Evolutionary conservation across 2,329 filamentous ascomycete genomes (phyloP), one percentile per base, ranked within the genome.

Genomic region (Westerdykella sp.): DNA sequence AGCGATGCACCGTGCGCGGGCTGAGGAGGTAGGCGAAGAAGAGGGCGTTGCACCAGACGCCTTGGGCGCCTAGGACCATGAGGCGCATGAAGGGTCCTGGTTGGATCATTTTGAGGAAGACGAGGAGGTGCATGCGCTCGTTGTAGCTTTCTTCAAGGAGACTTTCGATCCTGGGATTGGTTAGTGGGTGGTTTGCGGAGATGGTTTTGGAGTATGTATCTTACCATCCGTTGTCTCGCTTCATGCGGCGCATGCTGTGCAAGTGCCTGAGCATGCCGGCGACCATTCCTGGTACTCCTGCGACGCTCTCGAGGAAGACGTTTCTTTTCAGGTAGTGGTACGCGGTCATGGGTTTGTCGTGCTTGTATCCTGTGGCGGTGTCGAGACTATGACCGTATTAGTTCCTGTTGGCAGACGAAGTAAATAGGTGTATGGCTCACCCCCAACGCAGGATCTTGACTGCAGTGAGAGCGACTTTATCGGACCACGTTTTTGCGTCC

Each of bases 211-310:
- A 28, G 14, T 25, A 14, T 16, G 14, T 25, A 14, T 16, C 34
- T 37, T 12, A 78, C 81, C 83, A 97, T 60, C 93, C 93, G 56
- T 97, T 95, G 65, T 97, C 91, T 43, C 91, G 76, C 74, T 88
- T 89, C 76, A 97, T 84, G 22, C 84, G 78, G 36, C 91, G 77
- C 59, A 97, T 77, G 52, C 84, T 90, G 62, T 85, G 81, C 31
- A 97, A 75, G 69, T 98, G 93, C 28, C 93, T 77, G 13, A 97
- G 74, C 86, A 95, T 96, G 16, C 89, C 93, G 0, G 85, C 93
- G 0, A 97, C 91, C 88, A 97, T 97, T 6, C 93, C 93, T 0
- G 93, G 93, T 0, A 97, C 93, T 28, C 89, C 93, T 11, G 93
- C 93, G 32, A 98, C 87, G 39, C 84, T 90, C 67, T 98, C 93